Evolutionary conservation across 352 stramenopile species (phyloP).

Genomic region (Hyaloperonospora brassicae): DNA sequence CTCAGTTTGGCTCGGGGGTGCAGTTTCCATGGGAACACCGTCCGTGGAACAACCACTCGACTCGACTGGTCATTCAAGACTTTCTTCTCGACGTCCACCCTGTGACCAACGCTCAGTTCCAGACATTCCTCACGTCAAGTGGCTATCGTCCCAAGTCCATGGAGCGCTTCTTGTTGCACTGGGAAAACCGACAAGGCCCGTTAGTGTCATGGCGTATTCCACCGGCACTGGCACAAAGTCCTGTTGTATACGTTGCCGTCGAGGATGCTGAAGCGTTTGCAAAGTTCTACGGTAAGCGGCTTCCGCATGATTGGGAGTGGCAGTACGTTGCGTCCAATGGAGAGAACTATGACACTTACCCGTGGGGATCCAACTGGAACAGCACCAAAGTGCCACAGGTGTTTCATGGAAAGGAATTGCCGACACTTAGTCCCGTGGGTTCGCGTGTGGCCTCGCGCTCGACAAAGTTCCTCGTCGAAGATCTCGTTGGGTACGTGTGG

Average conservation of each 20-base stretch:
- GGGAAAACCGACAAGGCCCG: conserved; percentile 36
- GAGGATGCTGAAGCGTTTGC: conserved; percentile 71
- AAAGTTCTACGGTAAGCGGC: conserved; percentile 57
- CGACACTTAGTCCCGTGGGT: conserved; percentile 37
- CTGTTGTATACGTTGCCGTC: conserved; percentile 65
- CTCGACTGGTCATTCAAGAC: conserved; percentile 48
- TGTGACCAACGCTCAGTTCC: conserved; percentile 72
- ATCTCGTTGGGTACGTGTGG: conserved; percentile 78
- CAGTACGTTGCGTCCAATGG: conserved; percentile 80
- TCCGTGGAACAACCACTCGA: conserved; percentile 74
- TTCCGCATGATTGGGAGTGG: conserved; percentile 83
- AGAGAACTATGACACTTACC: conserved; percentile 42
- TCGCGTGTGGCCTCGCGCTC: conserved; percentile 43
- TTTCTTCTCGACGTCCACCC: conserved; percentile 69
- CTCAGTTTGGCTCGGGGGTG: conserved; percentile 56
- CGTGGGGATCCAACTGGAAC: conserved; percentile 46
- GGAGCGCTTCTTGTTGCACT: conserved; percentile 68
- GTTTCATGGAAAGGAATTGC: conserved; percentile 30
- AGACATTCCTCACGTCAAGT: conserved; percentile 42
- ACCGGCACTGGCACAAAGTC: conserved; percentile 35
- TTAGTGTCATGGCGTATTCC: conserved; percentile 44
- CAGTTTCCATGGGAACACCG: conserved; percentile 80
- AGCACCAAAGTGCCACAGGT: conserved; percentile 21
- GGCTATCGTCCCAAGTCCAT: conserved; percentile 48
- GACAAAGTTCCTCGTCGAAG: conserved; percentile 44